These are phyloP conservation scores for Phaeomoniella chlamydospora DNA, from an alignment of 2,329 filamentous ascomycete species.

Conservation along the genomic window DNA sequence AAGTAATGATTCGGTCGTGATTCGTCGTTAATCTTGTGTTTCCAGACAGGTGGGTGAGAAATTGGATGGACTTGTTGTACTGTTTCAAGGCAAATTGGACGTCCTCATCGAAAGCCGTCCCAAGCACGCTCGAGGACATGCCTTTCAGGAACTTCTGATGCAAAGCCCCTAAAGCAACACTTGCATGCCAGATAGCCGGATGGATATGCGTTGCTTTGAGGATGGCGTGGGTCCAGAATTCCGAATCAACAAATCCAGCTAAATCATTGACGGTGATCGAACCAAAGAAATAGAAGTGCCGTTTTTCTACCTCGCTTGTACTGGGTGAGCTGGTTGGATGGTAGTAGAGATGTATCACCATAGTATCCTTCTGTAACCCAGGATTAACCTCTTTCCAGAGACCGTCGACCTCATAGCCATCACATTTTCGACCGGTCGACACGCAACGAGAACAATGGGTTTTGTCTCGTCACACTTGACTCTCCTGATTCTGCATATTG, in stretches of 20 bases:
- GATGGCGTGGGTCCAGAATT: constrained; percentile 9
- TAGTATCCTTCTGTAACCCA: no score
- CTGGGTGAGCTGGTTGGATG: no score
- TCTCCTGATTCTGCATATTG: background rate
- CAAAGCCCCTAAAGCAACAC: constrained; percentile 11
- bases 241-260: constrained; percentile 2
- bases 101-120: no score
- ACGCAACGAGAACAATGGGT: background rate
- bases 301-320: no score
- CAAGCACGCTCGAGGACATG: background rate
- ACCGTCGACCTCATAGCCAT: no score
- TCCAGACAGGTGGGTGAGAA: constrained; percentile 2
- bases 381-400: no score
- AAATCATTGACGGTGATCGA: no score
- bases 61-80: constrained; percentile 3
- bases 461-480: background rate
- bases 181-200: constrained; percentile 10
- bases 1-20: background rate
- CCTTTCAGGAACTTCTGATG: constrained; percentile 8
- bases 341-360: no score
- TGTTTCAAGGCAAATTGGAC: constrained; percentile 5
- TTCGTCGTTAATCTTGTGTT: background rate
- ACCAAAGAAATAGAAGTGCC: no score
- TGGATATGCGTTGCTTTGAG: constrained; percentile 12
- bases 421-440: background rate